Evolutionary conservation across 2,329 filamentous ascomycete genomes (phyloP), one percentile per base, ranked within the genome.

Genomic region (Aspergillus chevalieri): DNA sequence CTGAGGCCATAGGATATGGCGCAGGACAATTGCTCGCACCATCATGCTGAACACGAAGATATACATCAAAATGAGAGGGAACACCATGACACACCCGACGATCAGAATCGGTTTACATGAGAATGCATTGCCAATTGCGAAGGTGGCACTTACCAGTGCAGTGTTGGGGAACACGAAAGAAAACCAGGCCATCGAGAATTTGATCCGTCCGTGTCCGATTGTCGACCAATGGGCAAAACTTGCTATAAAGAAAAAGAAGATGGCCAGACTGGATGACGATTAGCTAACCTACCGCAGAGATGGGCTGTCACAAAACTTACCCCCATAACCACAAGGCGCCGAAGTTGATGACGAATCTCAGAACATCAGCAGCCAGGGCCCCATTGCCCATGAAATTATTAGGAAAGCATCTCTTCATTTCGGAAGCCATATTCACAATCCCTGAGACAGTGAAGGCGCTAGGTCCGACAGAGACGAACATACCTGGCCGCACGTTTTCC

Each of bases 151-250:
- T 34, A 79, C 80, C 51, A 89, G 70, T 0, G 85, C 86, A 0
- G 87, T 91, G 58, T 91, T 89, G 2, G 87, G 87, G 60, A 91
- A 91, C 4, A 91, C 78, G 66, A 91, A 92, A 3, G 83, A 87
- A 69, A 85, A 93, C 84, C 87, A 94, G 1, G 84, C 88, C 86
- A 93, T 91, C 15, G 86, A 84, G 61, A 91, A 93, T 3, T 82
- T 78, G 73, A 90, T 81, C 48, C 76, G 79, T 34, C 78, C 77
- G 9, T 78, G 72, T 0, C 76, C 73, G 17, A 84, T 74, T 46
- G 85, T 84, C 26, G 83, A 85, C 77, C 79, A 86, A 51, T 92
- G 79, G 2, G 87, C 87, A 2, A 86, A 85, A n/a, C 87, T 79
- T 1, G 83, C 85, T 9, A 93, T 83, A 50, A 92, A 74, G 67